These are phyloP conservation scores for Triglochin maritima DNA, from an alignment of 106 monocot genomes.

Conservation along the genomic window DNA sequence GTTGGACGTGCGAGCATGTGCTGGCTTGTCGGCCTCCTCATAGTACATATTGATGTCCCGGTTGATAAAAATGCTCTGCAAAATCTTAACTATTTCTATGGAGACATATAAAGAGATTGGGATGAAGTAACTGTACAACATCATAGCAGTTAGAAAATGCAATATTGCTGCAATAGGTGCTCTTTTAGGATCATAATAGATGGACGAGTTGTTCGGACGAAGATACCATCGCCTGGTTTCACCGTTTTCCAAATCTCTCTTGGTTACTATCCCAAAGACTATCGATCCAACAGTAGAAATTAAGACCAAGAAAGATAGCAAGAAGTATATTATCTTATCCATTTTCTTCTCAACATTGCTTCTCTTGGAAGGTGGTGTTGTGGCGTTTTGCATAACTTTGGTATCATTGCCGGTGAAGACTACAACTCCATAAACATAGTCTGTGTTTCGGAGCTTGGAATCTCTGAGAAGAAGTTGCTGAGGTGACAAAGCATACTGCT, in stretches of 20 bases:
- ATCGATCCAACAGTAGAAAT: conserved; percentile 63
- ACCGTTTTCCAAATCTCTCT: conserved; percentile 37
- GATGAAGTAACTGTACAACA: conserved; percentile 82
- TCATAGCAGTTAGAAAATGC: conserved; percentile 78
- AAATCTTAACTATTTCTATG: conserved; percentile 73
- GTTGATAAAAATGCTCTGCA: conserved; percentile 89
- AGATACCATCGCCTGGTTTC: conserved; percentile 78
- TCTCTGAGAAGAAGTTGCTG: conserved; percentile 81
- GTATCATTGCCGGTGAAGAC: conserved; percentile 87
- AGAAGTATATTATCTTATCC: conserved; percentile 76
- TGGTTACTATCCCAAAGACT: conserved; percentile 52
- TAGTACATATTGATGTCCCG: conserved; percentile 78
- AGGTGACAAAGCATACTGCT: conserved; percentile 63
- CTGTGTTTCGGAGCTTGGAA: conserved; percentile 87
- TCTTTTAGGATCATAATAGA: conserved; percentile 48
- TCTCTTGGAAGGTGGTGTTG: conserved; percentile 74
- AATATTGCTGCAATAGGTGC: conserved; percentile 43
- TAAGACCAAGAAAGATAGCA: conserved; percentile 39
- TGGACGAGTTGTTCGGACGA: conserved; percentile 35
- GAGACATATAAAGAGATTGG: conserved; percentile 91
- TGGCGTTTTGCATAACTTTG: conserved; percentile 92
- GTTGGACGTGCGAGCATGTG: conserved; percentile 84
- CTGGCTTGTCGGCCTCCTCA: conserved; percentile 76
- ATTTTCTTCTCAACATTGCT: conserved; percentile 76
- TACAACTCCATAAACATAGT: conserved; percentile 65